Evolutionary conservation across 352 stramenopile genomes (phyloP).

Genomic region (Globisporangium parvum): DNA sequence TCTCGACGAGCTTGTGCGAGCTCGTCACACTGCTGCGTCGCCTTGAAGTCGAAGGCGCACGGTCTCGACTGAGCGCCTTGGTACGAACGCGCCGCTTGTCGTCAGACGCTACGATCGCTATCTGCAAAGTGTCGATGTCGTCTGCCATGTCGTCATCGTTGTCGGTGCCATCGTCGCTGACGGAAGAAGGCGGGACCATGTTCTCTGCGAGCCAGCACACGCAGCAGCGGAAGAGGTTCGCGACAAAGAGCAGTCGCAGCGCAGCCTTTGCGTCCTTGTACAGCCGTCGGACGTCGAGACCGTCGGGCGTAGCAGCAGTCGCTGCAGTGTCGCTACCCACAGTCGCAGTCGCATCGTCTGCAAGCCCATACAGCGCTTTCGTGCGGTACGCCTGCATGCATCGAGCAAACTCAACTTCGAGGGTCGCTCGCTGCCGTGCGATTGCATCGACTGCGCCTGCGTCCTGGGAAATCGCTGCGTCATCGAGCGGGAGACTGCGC

Average conservation of each 20-base stretch:
- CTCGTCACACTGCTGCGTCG: conserved; percentile 42
- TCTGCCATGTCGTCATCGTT: background rate
- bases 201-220: conserved; percentile 66
- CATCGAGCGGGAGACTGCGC: background rate
- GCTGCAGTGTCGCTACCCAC: background rate
- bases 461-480: too few species aligned
- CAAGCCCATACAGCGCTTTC: background rate
- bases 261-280: conserved; percentile 29
- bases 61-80: background rate
- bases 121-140: background rate
- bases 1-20: conserved; percentile 34
- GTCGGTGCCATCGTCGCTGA: background rate
- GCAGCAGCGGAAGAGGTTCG: conserved; percentile 49
- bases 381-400: conserved; percentile 20
- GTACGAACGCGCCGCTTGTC: background rate
- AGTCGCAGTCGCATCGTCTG: background rate
- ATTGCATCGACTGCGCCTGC: background rate
- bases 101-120: too few species aligned
- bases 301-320: too few species aligned
- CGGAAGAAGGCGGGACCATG: conserved; percentile 17
- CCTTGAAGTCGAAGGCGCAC: background rate
- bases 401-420: conserved; percentile 14
- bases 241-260: conserved; percentile 47
- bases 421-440: conserved; percentile 8
- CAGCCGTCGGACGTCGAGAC: conserved; percentile 18